Percentiles rank a stretch among this genome's conserved stretches.
Conservation (phyloP, 208 protist species). For the Acanthamoeba royreba region DNA sequence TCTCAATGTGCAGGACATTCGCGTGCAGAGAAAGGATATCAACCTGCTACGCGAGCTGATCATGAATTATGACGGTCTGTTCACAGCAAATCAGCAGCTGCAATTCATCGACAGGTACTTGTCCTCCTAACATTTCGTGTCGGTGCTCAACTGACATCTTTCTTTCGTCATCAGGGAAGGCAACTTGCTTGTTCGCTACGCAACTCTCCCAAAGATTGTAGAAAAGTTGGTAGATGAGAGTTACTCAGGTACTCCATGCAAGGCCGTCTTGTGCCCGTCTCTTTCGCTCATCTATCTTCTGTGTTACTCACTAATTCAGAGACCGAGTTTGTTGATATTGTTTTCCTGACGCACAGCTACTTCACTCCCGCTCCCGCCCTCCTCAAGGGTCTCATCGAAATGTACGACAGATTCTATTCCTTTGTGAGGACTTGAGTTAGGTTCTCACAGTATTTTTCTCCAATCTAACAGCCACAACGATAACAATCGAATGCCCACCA, state of each 20-base stretch:
- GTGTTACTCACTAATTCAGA: neutral
- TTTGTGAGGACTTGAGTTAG: too few relatives aligned
- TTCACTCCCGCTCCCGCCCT: neutral
- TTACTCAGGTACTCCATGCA: neutral
- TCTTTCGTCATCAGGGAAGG: neutral
- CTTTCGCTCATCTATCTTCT: neutral
- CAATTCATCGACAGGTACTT: neutral
- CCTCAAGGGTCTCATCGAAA: neutral
- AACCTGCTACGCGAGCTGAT: neutral
- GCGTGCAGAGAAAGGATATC: neutral
- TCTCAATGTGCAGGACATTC: neutral
- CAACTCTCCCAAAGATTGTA: neutral
- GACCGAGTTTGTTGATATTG: neutral
- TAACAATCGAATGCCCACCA: neutral
- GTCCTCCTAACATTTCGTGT: neutral
- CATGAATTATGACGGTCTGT: neutral
- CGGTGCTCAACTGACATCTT: neutral
- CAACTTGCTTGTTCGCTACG: neutral
- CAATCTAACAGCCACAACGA: neutral
- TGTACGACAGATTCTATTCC: neutral
- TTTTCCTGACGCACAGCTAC: slow-evolving; percentile 28
- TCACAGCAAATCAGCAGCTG: neutral
- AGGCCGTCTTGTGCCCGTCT: neutral
- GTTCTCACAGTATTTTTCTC: too few relatives aligned
- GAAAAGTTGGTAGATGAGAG: slow-evolving; percentile 23